Evolutionary conservation across 2,329 filamentous ascomycete genomes (phyloP), one percentile per base, ranked within the genome.

Genomic region (Dryadomyces quercivorus): DNA sequence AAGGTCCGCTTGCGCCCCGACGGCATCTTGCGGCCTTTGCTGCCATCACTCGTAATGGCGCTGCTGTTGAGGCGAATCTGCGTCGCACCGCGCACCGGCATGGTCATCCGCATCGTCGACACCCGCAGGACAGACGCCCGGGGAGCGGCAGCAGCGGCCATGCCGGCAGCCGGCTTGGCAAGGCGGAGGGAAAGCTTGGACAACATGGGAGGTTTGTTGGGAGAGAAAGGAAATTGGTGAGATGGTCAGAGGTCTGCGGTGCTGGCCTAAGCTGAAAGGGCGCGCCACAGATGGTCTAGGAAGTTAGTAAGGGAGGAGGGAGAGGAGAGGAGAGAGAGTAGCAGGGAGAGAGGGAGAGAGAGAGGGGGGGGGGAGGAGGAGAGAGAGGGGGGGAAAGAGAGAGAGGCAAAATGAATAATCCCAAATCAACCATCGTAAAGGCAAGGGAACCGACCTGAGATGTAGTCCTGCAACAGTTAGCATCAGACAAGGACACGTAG

Each of bases 21-120:
- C 59, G 85, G 82, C 74, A 86, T 83, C 62, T 79, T 75, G 64
- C 87, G 81, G 64, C 84, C 81, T 66, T 80, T 82, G 71, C 82
- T 88, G 62, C 80, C 81, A 62, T 82, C 77, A 58, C 86, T 80
- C 48, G 83, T 85, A 56, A 51, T 46, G 43, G 51, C 52, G 18
- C 50, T 26, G 62, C 69, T 70, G 51, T 67, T 56, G 57, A 65
- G 59, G 58, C 66, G 62, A 56, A 66, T 60, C 61, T 72, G 67
- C 60, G 63, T 59, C 42, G 12, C 9, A 2, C 7, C 10, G 9
- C 42, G 31, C 3, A 16, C 18, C 42, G 42, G 18, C 21, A 31
- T 69, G 65, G 57, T 63, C 56, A 52, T 40, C 42, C 42, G 42
- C 16, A 18, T 7, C 9, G 36, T 40, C 36, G 42, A 44, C 42